Percentiles rank a stretch among this genome's conserved stretches.
Evolutionary conservation across 2,329 filamentous ascomycete genomes (phyloP).

Genomic region (Ceratocystis ficicola): DNA sequence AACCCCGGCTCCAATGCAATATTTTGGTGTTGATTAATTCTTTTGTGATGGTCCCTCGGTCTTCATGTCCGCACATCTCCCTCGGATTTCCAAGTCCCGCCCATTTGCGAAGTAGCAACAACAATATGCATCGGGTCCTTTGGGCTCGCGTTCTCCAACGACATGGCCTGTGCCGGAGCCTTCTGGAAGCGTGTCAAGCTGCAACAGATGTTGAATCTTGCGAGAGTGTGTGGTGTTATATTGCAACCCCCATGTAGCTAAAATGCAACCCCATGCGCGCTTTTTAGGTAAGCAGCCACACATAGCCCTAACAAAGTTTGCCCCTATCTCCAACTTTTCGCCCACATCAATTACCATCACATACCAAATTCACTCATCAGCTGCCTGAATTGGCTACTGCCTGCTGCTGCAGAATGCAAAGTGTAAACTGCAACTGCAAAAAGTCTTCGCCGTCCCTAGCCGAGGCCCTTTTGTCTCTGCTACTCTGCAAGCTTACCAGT

Average conservation of each 20-base stretch:
- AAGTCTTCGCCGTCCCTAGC: not conserved
- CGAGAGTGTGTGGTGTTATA: no score
- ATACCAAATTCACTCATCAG: not conserved
- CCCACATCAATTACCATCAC: not conserved
- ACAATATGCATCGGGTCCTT: not conserved
- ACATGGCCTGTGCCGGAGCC: not conserved
- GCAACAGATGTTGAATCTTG: not conserved
- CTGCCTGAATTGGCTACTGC: not conserved
- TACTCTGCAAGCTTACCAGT: not conserved
- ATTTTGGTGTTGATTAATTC: not conserved
- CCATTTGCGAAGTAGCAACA: not conserved
- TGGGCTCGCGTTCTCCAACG: no score
- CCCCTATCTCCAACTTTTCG: not conserved
- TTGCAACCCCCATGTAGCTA: not conserved
- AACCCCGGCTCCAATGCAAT: not conserved
- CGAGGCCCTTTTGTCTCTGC: not conserved
- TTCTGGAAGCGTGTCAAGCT: slow-evolving; percentile 1
- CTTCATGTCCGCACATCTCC: not conserved
- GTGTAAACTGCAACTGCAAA: not conserved
- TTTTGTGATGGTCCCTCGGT: not conserved
- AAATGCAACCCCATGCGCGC: not conserved
- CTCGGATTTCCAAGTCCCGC: not conserved
- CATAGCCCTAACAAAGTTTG: not conserved
- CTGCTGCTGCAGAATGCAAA: no score
- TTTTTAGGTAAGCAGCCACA: not conserved